Conservation (phyloP, 768 basidiomycete species). For the Xerocomus brunneocitrinus region DNA sequence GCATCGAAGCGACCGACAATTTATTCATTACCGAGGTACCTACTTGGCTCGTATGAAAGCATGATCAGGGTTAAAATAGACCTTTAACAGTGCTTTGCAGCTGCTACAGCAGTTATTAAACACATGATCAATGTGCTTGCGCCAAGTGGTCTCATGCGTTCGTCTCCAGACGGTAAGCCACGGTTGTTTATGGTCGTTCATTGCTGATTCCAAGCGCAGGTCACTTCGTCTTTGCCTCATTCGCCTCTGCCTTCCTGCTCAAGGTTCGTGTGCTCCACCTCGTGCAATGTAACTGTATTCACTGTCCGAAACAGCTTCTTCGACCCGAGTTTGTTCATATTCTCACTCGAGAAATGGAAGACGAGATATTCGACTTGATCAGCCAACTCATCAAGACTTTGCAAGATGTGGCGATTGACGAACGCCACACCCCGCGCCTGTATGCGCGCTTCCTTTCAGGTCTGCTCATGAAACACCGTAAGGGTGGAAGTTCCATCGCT, state of each 20-base stretch:
- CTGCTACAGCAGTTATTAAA: constrained; percentile 63
- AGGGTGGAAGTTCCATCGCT: constrained; percentile 52
- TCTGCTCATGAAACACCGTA: constrained; percentile 65
- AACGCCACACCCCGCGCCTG: constrained; percentile 73
- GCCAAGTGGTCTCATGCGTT: constrained; percentile 73
- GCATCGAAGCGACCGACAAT: constrained; percentile 56
- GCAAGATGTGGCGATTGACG: constrained; percentile 73
- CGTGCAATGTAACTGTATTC: not conserved
- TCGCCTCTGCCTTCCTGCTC: constrained; percentile 78
- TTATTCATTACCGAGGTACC: constrained; percentile 64
- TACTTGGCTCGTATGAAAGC: not conserved
- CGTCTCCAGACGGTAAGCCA: constrained; percentile 65
- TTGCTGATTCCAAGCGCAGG: constrained; percentile 33
- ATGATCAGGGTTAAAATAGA: not conserved
- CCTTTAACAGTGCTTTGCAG: constrained; percentile 49
- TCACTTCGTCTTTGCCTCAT: constrained; percentile 74
- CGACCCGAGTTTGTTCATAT: constrained; percentile 69
- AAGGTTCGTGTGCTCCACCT: constrained; percentile 44
- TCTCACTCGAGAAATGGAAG: constrained; percentile 54
- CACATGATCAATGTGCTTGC: constrained; percentile 62
- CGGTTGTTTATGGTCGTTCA: not conserved
- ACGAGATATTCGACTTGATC: constrained; percentile 68
- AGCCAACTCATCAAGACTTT: constrained; percentile 67
- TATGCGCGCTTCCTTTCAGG: constrained; percentile 77
- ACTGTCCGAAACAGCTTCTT: constrained; percentile 45